Evolutionary conservation across 2,329 filamentous ascomycete species (phyloP).

Genomic region (Clarireedia paspali): DNA sequence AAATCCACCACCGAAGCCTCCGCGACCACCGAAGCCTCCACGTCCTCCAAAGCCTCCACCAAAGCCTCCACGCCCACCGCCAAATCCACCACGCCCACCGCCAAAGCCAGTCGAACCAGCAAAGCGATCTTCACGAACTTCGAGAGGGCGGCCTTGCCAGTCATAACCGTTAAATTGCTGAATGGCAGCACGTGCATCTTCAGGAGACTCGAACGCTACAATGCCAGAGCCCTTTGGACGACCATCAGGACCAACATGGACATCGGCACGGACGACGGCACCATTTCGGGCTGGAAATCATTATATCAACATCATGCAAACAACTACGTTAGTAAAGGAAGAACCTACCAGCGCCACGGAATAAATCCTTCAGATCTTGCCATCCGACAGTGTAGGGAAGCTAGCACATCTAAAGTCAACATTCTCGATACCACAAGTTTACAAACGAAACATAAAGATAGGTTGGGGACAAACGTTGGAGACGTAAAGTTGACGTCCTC

Average conservation of each 20-base stretch:
- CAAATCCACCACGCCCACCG: constrained; percentile 37
- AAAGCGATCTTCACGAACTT: constrained; percentile 94
- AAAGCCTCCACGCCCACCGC: constrained; percentile 35
- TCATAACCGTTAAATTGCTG: constrained; percentile 98
- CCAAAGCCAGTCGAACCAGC: constrained; percentile 49
- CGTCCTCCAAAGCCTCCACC: constrained; percentile 48
- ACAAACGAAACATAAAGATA: constrained; percentile 13
- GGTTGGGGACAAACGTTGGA: constrained; percentile 78
- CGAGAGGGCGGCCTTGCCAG: constrained; percentile 88
- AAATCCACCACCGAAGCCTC: constrained; percentile 43
- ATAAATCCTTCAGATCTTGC: constrained; percentile 98
- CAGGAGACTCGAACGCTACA: constrained; percentile 89
- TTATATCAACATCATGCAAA: constrained; percentile 19
- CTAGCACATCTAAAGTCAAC: constrained; percentile 45
- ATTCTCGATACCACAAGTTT: constrained; percentile 24
- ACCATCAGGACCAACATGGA: constrained; percentile 85
- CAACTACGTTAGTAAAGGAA: constrained; percentile 22
- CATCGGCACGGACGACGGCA: constrained; percentile 86
- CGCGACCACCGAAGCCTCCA: constrained; percentile 51
- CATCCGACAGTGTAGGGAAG: constrained; percentile 96
- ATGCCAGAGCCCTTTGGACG: constrained; percentile 95
- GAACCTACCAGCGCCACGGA: constrained; percentile 88
- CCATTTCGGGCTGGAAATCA: constrained; percentile 50
- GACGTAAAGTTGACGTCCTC: constrained; percentile 88
- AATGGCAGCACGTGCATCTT: constrained; percentile 93